These are phyloP conservation scores for Tetrahymena malaccensis DNA, from an alignment of 73 alveolate species.

Conservation along the genomic window DNA sequence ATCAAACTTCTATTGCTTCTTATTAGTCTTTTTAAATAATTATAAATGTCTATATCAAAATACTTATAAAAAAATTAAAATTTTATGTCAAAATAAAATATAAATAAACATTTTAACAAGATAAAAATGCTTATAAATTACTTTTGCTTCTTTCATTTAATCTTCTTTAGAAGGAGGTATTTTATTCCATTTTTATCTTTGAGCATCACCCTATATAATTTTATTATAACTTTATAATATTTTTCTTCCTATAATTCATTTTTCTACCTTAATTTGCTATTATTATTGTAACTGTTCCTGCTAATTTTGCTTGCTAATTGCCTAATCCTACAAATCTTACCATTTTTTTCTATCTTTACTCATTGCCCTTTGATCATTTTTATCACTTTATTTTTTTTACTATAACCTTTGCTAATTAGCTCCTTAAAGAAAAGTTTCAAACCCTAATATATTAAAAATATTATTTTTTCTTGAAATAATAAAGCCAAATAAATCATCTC, in stretches of 20 bases:
- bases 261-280: neutral
- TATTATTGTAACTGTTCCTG: neutral
- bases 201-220: neutral
- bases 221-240: neutral
- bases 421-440: neutral
- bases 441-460: neutral
- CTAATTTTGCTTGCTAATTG: neutral
- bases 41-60: neutral
- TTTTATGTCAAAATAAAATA: too few species aligned
- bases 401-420: neutral
- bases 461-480: too few species aligned
- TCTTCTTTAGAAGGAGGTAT: neutral
- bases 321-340: neutral
- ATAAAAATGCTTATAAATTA: neutral
- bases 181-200: neutral
- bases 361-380: neutral
- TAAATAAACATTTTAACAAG: too few species aligned
- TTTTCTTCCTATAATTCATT: neutral
- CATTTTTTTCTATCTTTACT: neutral
- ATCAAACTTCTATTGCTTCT: neutral
- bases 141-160: neutral
- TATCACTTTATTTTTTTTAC: neutral
- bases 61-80: too few species aligned
- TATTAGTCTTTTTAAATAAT: neutral
- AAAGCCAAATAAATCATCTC: neutral